These are phyloP conservation scores for Neopestalotiopsis sp. DNA, from an alignment of 2,329 filamentous ascomycete species.

Conservation along the genomic window DNA sequence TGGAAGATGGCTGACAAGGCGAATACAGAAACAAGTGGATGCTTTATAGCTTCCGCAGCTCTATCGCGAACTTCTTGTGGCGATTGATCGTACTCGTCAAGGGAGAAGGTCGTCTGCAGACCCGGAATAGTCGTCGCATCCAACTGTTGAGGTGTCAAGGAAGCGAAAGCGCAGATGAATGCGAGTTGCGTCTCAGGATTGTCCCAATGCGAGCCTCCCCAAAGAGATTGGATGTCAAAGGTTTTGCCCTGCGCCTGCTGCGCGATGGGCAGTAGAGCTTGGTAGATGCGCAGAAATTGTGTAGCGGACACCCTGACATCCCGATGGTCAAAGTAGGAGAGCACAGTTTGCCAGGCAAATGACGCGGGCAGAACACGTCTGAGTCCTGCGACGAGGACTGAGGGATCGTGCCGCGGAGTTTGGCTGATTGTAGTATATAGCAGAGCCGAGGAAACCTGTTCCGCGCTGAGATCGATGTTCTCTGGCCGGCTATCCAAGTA, in stretches of 20 bases:
- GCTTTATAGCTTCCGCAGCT: constrained; percentile 70
- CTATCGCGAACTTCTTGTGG: constrained; percentile 55
- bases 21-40: constrained; percentile 86
- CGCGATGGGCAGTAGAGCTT: constrained; percentile 76
- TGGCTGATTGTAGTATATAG: constrained; percentile 68
- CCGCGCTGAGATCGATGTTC: constrained; percentile 72
- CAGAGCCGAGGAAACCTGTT: constrained; percentile 81
- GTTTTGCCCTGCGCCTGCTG: constrained; percentile 47
- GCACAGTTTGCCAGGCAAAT: constrained; percentile 74
- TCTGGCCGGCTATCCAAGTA: constrained; percentile 59
- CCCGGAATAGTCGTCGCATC: constrained; percentile 86
- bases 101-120: constrained; percentile 76
- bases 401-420: constrained; percentile 57
- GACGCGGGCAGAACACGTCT: constrained; percentile 64
- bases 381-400: constrained; percentile 65
- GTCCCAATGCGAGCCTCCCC: constrained; percentile 84
- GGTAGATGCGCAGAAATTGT: constrained; percentile 84
- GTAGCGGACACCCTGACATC: constrained; percentile 75
- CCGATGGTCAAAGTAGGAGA: constrained; percentile 81
- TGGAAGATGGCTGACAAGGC: constrained; percentile 75
- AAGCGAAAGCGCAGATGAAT: constrained; percentile 89
- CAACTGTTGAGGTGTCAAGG: constrained; percentile 74
- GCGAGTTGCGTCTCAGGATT: constrained; percentile 87
- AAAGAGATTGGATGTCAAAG: constrained; percentile 86
- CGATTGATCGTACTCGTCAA: constrained; percentile 59